Percentiles rank a stretch among this genome's conserved stretches.
Conservation (phyloP, 192 early-diverging fungal genomes). For the Mycoemilia scoparia region DNA sequence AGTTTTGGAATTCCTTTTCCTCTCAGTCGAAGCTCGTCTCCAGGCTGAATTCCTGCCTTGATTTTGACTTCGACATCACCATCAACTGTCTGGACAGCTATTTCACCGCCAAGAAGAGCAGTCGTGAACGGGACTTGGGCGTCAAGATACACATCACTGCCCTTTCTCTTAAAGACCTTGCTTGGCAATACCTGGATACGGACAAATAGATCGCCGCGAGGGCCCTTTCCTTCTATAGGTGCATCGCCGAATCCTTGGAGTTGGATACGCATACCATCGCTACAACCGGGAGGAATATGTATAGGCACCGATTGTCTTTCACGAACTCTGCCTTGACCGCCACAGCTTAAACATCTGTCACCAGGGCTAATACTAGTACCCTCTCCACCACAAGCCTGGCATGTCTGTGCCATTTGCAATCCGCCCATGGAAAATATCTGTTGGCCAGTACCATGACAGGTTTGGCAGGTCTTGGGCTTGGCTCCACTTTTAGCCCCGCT, state of each 20-base stretch:
- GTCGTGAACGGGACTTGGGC: slow-evolving; percentile 63
- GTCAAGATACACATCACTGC: slow-evolving; percentile 56
- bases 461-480: slow-evolving; percentile 44
- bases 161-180: slow-evolving; percentile 68
- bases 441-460: slow-evolving; percentile 72
- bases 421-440: slow-evolving; percentile 68
- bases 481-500: slow-evolving; percentile 61
- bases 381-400: slow-evolving; percentile 66
- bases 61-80: slow-evolving; percentile 87
- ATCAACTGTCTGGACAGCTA: slow-evolving; percentile 83
- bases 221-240: slow-evolving; percentile 50
- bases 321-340: slow-evolving; percentile 61
- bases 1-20: slow-evolving; percentile 55
- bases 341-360: slow-evolving; percentile 57
- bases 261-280: slow-evolving; percentile 62
- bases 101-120: slow-evolving; percentile 72
- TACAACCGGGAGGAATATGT: slow-evolving; percentile 70
- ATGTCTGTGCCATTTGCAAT: slow-evolving; percentile 77
- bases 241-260: slow-evolving; percentile 67
- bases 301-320: slow-evolving; percentile 52
- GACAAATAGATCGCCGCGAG: slow-evolving; percentile 72
- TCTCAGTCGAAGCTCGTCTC: slow-evolving; percentile 61
- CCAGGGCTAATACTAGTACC: slow-evolving; percentile 48
- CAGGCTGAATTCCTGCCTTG: slow-evolving; percentile 72
- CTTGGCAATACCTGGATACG: slow-evolving; percentile 50